Evolutionary conservation across 495 filamentous ascomycete genomes (phyloP), one percentile per base, ranked within the genome.

Genomic region (Aspergillus biplanus): DNA sequence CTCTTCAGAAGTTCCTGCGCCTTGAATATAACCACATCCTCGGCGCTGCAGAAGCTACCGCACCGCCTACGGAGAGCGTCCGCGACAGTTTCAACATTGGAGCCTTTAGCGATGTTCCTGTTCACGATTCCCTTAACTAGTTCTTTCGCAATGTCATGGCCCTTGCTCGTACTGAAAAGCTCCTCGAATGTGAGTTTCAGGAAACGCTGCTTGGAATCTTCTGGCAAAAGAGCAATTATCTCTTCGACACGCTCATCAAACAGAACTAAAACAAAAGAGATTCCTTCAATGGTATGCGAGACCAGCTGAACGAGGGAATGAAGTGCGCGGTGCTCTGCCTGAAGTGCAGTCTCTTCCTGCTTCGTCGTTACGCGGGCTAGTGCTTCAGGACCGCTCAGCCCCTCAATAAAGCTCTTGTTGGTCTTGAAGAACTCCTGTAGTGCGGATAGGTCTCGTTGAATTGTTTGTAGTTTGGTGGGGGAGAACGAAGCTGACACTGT

Each of bases 61-160:
- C 95, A 99, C 62, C 92, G 85, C 66, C 96, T 83, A 27, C 95
- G 83, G 18, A 99, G 78, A 15, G 93, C 92, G 75, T 98, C 95
- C 0, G 95, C 93, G 46, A 99, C 91, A 0, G 93, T 97, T 73
- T 99, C 95, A 16, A 99, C 94, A 67, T 97, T 98, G 27, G 92
- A 90, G 27, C 95, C 95, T 65, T 89, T 93, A 44, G 92, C 91
- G 69, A 99, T 98, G 74, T 96, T 98, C 42, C 92, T 84, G 76
- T 98, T 98, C 58, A 99, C 95, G 65, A 99, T 97, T 2, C 93
- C 93, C 74, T 97, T 98, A 44, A 99, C 96, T 3, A 99, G 80
- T 61, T 97, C 89, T 76, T 97, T 97, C 21, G 93, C 96, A n/a
- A 98, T 85, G 27, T 96, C 91, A 61, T 92, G 92, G 9, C 96